These are phyloP conservation scores for Dactylellina leptospora DNA, from an alignment of 2,329 filamentous ascomycete species.

Conservation along the genomic window DNA sequence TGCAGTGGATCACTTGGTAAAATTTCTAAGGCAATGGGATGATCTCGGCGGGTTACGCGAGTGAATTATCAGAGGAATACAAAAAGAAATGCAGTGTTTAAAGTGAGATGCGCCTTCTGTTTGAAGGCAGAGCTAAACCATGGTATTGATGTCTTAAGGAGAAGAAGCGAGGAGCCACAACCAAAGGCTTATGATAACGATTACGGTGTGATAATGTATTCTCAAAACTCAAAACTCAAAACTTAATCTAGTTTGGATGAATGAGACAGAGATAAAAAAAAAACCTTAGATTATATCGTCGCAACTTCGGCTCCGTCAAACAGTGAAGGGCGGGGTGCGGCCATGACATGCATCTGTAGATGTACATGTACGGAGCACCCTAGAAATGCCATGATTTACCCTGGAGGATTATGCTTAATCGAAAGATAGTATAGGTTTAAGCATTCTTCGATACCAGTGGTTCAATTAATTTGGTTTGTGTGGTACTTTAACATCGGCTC, in stretches of 20 bases:
- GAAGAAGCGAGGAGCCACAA: background rate
- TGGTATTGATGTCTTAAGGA: too few species aligned
- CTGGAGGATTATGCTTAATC: slow-evolving; percentile 20
- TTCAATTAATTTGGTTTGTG: slow-evolving; percentile 28
- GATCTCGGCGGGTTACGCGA: too few species aligned
- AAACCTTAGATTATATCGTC: slow-evolving; percentile 16
- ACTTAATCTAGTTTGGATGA: background rate
- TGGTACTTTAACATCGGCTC: slow-evolving; percentile 46
- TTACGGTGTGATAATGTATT: too few species aligned
- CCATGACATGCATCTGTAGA: slow-evolving; percentile 29
- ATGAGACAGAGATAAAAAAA: background rate
- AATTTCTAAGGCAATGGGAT: too few species aligned
- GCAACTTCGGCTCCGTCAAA: slow-evolving; percentile 31
- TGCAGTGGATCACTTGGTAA: too few species aligned
- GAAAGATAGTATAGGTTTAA: slow-evolving; percentile 22
- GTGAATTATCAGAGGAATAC: too few species aligned
- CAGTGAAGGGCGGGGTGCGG: slow-evolving; percentile 14
- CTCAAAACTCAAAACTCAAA: too few species aligned
- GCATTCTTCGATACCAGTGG: slow-evolving; percentile 31
- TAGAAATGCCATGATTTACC: slow-evolving; percentile 23
- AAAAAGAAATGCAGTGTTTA: background rate
- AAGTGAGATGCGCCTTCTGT: too few species aligned
- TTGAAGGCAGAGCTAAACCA: background rate
- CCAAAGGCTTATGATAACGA: too few species aligned
- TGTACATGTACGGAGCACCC: slow-evolving; percentile 1